Evolutionary conservation across 805 yeast species (phyloP).

Genomic region (Teunomyces aglyptinius): DNA sequence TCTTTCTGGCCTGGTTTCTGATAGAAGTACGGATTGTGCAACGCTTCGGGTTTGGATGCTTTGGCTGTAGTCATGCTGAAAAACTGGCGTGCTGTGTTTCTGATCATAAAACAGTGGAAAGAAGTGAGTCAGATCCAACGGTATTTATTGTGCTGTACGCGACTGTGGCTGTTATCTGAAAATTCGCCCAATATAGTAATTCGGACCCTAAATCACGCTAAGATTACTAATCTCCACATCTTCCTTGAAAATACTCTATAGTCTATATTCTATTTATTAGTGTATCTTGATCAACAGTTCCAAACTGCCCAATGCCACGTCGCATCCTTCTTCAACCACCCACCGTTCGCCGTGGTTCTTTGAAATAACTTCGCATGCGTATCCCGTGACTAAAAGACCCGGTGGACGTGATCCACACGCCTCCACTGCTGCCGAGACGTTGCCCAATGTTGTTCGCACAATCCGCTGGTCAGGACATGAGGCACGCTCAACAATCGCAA

Average conservation of each 20-base stretch:
- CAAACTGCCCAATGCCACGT: conserved; percentile 1
- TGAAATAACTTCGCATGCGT: conserved; percentile 62
- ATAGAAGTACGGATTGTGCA: conserved; percentile 63
- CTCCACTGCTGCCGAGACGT: conserved; percentile 71
- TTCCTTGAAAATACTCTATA: neutral
- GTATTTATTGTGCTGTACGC: neutral
- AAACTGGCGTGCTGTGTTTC: neutral
- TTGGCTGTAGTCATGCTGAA: conserved; percentile 7
- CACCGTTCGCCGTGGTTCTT: conserved; percentile 7
- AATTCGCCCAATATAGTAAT: neutral
- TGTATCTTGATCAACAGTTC: neutral
- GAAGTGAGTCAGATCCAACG: neutral
- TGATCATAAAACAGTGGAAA: neutral
- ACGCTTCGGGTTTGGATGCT: conserved; percentile 17
- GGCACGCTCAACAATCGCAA: conserved; percentile 86
- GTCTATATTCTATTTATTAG: neutral
- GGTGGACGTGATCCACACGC: conserved; percentile 88
- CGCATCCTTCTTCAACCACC: conserved; percentile 6
- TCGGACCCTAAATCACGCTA: neutral
- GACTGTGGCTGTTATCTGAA: conserved; percentile 1
- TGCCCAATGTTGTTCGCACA: conserved; percentile 65
- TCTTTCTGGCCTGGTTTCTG: conserved; percentile 70
- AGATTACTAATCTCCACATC: neutral
- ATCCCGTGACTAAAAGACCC: conserved; percentile 80
- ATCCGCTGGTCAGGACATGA: conserved; percentile 91